Evolutionary conservation across 768 basidiomycete species (phyloP), one percentile per base, ranked within the genome.

Genomic region (Favolaschia claudopus): DNA sequence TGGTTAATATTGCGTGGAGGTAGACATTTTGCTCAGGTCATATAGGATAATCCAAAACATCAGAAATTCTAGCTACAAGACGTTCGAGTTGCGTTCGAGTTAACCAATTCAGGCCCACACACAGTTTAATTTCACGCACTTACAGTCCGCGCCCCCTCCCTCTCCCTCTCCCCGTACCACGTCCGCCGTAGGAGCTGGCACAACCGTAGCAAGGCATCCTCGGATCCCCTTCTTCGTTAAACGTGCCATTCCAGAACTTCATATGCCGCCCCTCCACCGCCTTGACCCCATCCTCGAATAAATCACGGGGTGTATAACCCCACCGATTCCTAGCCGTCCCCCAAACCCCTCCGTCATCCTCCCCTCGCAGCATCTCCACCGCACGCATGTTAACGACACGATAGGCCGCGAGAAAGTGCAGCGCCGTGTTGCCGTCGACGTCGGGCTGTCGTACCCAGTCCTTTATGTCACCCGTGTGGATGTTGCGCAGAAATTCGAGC

Each of bases 351-450:
- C 12, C 39, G 39, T 19, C 39, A 12, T 39, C 49, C 12, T 49
- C 33, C 2, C 19, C 33, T 37, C 49, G 49, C 29, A 51, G 32
- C 28, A 51, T 51, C 49, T 51, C 37, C 38, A 51, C 49, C 19
- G 38, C 49, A 19, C 49, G 49, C 49, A 51, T 51, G 32, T 51
- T 51, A 13, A 51, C 36, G 25, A 4, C 24, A n/a, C 49, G 28
- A 19, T 51, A 40, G 49, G 37, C 49, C 2, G 49, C 49, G 12
- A 51, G 37, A 38, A 51, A 51, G 49, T 51, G 49, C 49, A 40
- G 49, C 38, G 49, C 49, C 49, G 49, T 51, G 38, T 51, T 51
- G 19, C 28, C 38, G 38, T 51, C 49, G n/a, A 25, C 49, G 49
- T 51, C 49, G 15, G 19, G 8, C 24, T 51, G 49, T 36, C 49